phyloP scores from a whole-genome alignment of 345 rosid genomes.

The Camelina sativa region DNA sequence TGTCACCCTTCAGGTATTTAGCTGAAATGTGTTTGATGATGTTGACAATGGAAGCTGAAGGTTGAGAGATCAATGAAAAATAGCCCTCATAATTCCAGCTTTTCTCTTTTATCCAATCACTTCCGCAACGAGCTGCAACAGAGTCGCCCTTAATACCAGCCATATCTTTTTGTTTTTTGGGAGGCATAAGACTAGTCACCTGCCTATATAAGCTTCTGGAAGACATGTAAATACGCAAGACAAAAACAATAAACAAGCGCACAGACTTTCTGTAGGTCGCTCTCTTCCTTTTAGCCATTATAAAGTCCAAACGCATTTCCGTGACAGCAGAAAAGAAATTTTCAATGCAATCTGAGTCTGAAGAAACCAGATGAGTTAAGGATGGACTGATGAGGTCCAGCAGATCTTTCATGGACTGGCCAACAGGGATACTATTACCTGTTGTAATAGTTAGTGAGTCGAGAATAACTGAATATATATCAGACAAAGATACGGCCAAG shows the following conservation, averaged over 20 bases:
- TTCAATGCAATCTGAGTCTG: slow-evolving; percentile 49
- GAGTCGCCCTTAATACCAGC: slow-evolving; percentile 57
- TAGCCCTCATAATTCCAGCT: slow-evolving; percentile 69
- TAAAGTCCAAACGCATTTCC: slow-evolving; percentile 47
- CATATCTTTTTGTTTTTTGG: slow-evolving; percentile 58
- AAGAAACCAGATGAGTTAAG: slow-evolving; percentile 60
- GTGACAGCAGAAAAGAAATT: slow-evolving; percentile 58
- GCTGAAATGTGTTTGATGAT: slow-evolving; percentile 60
- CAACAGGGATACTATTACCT: slow-evolving; percentile 74
- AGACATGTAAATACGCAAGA: slow-evolving; percentile 72
- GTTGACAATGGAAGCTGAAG: slow-evolving; percentile 68
- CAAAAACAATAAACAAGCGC: slow-evolving; percentile 67
- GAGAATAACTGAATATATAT: slow-evolving; percentile 61
- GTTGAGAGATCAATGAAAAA: slow-evolving; percentile 71
- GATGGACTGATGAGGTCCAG: slow-evolving; percentile 58
- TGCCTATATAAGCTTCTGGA: slow-evolving; percentile 75
- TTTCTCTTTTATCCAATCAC: slow-evolving; percentile 65
- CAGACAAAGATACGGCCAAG: slow-evolving; percentile 72
- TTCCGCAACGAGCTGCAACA: slow-evolving; percentile 58
- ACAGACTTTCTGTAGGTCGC: slow-evolving; percentile 46
- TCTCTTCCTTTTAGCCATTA: slow-evolving; percentile 40
- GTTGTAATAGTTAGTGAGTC: slow-evolving; percentile 71
- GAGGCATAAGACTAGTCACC: slow-evolving; percentile 70
- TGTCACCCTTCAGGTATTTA: slow-evolving; percentile 49
- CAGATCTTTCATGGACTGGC: slow-evolving; percentile 60